These are phyloP conservation scores for Gleditsia sinensis DNA, from an alignment of 306 rosid species.

Conservation along the genomic window DNA sequence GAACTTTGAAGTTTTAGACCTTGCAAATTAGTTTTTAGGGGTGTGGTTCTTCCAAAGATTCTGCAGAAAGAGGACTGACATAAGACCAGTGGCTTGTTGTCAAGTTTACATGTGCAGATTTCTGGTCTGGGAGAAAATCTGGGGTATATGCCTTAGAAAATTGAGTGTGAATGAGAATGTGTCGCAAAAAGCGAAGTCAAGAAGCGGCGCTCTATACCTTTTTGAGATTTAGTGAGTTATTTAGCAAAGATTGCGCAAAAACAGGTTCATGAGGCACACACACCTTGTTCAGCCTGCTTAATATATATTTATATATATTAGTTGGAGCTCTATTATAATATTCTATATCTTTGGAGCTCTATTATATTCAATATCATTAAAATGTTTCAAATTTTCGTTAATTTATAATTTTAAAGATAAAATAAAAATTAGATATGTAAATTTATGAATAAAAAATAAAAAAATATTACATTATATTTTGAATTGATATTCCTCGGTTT, in stretches of 20 bases:
- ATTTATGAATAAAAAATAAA: background rate
- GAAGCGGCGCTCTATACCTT: conserved; percentile 41
- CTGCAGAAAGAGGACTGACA: background rate
- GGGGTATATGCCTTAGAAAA: conserved; percentile 10
- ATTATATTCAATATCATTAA: too few species aligned
- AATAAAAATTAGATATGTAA: background rate
- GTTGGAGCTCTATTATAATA: conserved; percentile 11
- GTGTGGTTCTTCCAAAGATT: too few species aligned
- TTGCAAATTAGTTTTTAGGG: too few species aligned
- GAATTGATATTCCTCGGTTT: too few species aligned
- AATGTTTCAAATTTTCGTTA: too few species aligned
- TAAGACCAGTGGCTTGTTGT: background rate
- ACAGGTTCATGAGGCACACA: conserved; percentile 25
- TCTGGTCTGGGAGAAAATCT: conserved; percentile 20
- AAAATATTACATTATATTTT: too few species aligned
- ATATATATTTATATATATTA: conserved; percentile 16
- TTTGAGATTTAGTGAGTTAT: conserved; percentile 17
- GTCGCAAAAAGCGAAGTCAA: conserved; percentile 52
- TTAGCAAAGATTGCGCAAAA: conserved; percentile 28
- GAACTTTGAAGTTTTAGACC: too few species aligned
- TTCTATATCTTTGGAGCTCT: background rate
- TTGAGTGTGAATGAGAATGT: conserved; percentile 21
- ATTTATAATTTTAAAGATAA: too few species aligned
- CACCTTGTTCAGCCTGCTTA: background rate
- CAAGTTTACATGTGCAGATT: background rate